These are phyloP conservation scores for Mycena galericulata DNA, from an alignment of 768 basidiomycete genomes.

Conservation along the genomic window DNA sequence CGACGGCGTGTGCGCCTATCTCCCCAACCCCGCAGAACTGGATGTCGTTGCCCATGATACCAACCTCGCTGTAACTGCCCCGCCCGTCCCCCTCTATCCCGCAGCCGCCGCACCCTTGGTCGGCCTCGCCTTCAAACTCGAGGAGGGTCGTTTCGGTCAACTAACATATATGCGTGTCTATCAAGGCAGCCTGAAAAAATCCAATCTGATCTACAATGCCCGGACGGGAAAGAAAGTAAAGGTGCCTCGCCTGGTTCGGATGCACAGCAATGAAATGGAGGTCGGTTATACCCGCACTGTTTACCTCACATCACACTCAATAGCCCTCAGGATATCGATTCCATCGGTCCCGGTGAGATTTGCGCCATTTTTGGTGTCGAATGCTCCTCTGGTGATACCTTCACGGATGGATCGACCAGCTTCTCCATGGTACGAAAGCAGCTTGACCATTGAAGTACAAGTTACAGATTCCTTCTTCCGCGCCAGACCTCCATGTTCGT, in stretches of 20 bases:
- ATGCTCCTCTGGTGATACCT: slow-evolving; percentile 97
- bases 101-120: slow-evolving; percentile 91
- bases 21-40: slow-evolving; percentile 88
- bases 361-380: slow-evolving; percentile 99
- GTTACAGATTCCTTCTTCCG: slow-evolving; percentile 16
- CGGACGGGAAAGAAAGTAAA: slow-evolving; percentile 97
- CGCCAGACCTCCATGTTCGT: slow-evolving; percentile 96
- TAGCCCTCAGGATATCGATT: slow-evolving; percentile 82
- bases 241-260: slow-evolving; percentile 93
- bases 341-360: slow-evolving; percentile 97
- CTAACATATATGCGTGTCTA: slow-evolving; percentile 99
- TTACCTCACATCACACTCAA: neutral
- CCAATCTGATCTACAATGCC: slow-evolving; percentile 88
- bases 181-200: slow-evolving; percentile 92
- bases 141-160: slow-evolving; percentile 97
- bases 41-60: slow-evolving; percentile 87
- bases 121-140: slow-evolving; percentile 97
- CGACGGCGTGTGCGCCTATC: slow-evolving; percentile 95
- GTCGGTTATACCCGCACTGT: slow-evolving; percentile 53
- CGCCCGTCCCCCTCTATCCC: slow-evolving; percentile 81
- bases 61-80: slow-evolving; percentile 69
- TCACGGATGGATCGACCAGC: slow-evolving; percentile 90
- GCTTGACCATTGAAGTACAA: neutral
- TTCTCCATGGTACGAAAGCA: slow-evolving; percentile 86
- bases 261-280: slow-evolving; percentile 99